Evolutionary conservation across 495 filamentous ascomycete species (phyloP), one percentile per base, ranked within the genome.

Genomic region (Talaromyces liani): DNA sequence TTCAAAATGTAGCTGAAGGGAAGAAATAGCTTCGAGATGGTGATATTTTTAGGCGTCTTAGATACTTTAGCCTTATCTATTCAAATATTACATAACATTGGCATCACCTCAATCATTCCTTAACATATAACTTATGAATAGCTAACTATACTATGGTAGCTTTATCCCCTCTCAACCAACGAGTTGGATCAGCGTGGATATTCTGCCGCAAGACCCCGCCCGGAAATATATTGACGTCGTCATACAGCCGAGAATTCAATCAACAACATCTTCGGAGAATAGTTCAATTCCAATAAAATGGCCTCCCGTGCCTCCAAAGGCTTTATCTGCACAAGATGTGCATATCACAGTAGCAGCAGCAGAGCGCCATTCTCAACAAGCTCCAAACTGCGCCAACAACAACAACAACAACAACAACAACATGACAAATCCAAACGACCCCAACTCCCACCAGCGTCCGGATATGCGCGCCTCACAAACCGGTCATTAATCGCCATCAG

Each of bases 401-500:
- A 68, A n/a, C n/a, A n/a, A 39, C 66, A 67, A 45, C 57, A 60
- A n/a, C 61, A 68, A 16, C 63, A 55, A 39, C 66, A 67, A 45
- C 57, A 60, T 18, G 64, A 67, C 56, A 70, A 69, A 70, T 60
- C 66, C 66, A 58, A 49, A 6, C 54, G 64, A 33, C 72, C 73
- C 2, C 58, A 67, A 6, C 39, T 66, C 25, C 77, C 79, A 20
- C 76, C 78, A 18, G 14, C 61, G 41, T 63, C 76, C n/a, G 80
- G 76, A 16, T 81, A 77, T 67, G 71, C 78, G 61, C 74, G 73
- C 41, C 79, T 98, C 67, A 74, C 83, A 39, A 85, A 87, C 68
- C 90, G 94, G 27, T 83, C 85, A 27, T 81, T 98, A 34, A 86
- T 98, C 67, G 87, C 86, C 60, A 75, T 97, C 59, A 82, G 85